Percentiles rank a stretch among this genome's conserved stretches.
These are phyloP conservation scores for Gaeumannomyces sp. DNA, from an alignment of 2,329 filamentous ascomycete genomes.

Conservation along the genomic window DNA sequence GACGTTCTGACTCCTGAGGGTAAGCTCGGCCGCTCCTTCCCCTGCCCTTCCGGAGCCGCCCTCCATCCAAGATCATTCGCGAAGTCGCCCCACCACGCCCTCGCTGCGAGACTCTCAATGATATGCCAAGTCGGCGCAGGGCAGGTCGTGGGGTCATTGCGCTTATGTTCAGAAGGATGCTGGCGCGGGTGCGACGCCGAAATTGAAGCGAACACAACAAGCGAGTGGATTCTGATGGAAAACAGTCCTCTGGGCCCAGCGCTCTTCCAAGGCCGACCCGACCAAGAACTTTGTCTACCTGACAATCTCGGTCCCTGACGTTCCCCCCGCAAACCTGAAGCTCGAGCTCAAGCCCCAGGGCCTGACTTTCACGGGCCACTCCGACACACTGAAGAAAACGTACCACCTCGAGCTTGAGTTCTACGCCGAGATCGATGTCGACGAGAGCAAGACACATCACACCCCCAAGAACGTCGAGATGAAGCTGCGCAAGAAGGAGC, in stretches of 20 bases:
- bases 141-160: not conserved
- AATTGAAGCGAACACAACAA: not conserved
- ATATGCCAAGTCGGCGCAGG: not conserved
- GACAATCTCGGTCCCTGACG: conserved; percentile 83
- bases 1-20: conserved; percentile 31
- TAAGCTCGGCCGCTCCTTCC: conserved; percentile 20
- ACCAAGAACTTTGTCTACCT: conserved; percentile 94
- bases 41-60: not conserved
- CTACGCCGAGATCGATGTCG: conserved; percentile 83
- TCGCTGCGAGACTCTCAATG: not conserved
- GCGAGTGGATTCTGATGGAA: not conserved
- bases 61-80: not conserved
- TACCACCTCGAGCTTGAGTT: conserved; percentile 86
- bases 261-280: conserved; percentile 72
- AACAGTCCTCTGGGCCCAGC: conserved; percentile 94
- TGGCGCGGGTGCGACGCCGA: not conserved
- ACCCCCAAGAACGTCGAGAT: conserved; percentile 82
- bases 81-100: not conserved
- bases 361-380: conserved; percentile 77
- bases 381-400: conserved; percentile 74
- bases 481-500: conserved; percentile 91
- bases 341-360: conserved; percentile 74
- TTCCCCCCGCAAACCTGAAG: conserved; percentile 67
- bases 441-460: conserved; percentile 80
- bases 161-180: not conserved